Evolutionary conservation across 768 basidiomycete genomes (phyloP), one percentile per base, ranked within the genome.

Genomic region (Lactarius psammicola): DNA sequence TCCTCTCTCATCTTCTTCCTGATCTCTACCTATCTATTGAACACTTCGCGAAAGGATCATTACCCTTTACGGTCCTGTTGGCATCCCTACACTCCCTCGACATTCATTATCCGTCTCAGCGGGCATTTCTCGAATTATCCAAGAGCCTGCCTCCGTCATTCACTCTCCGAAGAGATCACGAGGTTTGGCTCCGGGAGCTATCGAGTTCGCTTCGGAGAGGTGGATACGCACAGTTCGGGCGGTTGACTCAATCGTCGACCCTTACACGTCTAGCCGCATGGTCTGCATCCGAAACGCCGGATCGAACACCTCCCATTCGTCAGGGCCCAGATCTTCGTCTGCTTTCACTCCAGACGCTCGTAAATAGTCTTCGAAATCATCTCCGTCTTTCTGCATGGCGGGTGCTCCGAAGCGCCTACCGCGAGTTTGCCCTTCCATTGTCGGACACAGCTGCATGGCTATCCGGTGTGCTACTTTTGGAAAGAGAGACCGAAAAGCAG

Each of bases 51-150:
- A 59, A 59, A 15, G 68, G 72, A 28, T 72, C 74, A 66, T 69
- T 74, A 33, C 44, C 13, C 33, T 33, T 71, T 23, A 76, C 79
- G 1, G 70, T 80, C 54, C 70, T 90, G 6, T 72, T 86, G 28
- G 80, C 84, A 3, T 79, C 87, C 31, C 74, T 90, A 17, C 83
- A 90, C 69, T 80, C 84, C 63, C 81, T 92, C 11, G 74, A 82
- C 18, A 70, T 79, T 9, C 74, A 78, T 5, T 89, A 87, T 74
- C 90, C 90, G 4, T 89, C 88, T 1, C 90, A 91, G 71, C 75
- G 76, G 60, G 69, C 80, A 10, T 91, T 84, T 74, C 74, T 78
- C 44, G 81, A 83, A 65, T 79, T 80, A 57, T 72, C 81, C 2
- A 73, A 74, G 31, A 74, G 78, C 10, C 75, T 85, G 20, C 80